Evolutionary conservation across 176 grass and related monocot genomes (phyloP).

Genomic region (Triticum aestivum): IWGSC_CS_RefSeq_v2.1 NC_057803.1:47750494-47750993

Average conservation of each 20-base stretch:
- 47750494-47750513: conserved; percentile 78
- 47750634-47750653: neutral
- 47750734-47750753: neutral
- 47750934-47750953: conserved; percentile 94
- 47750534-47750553: conserved; percentile 20
- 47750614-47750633: conserved; percentile 15
- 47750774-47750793: conserved; percentile 21
- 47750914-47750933: conserved; percentile 99
- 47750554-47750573: conserved; percentile 13
- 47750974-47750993: conserved; percentile 99
- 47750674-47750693: conserved; percentile 9
- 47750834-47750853: conserved; percentile 13
- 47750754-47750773: conserved; percentile 4
- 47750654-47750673: conserved; percentile 1
- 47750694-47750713: neutral
- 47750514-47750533: conserved; percentile 48
- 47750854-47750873: conserved; percentile 91
- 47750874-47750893: conserved; percentile 93
- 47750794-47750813: conserved; percentile 5
- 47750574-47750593: conserved; percentile 15
- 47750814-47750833: conserved; percentile 10
- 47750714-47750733: neutral
- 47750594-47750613: conserved; percentile 4
- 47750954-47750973: conserved; percentile 95
- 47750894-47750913: conserved; percentile 99